Evolutionary conservation across 2,329 filamentous ascomycete species (phyloP).

Genomic region (Pseudogymnoascus sp.): DNA sequence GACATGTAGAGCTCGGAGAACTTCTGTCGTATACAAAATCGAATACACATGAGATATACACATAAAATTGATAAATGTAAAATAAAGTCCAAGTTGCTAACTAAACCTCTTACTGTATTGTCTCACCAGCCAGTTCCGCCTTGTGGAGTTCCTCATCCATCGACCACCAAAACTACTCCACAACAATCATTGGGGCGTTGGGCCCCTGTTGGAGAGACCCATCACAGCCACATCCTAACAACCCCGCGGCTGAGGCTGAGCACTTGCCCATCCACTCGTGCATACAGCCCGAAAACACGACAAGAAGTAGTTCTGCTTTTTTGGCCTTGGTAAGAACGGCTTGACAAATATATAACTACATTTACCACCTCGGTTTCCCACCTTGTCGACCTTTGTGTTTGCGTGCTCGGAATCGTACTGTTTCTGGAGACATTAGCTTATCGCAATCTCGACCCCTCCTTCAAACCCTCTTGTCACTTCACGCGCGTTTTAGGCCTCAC

Average conservation of each 20-base stretch:
- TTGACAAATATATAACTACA: background rate
- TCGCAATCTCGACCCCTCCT: constrained; percentile 9
- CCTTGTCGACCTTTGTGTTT: background rate
- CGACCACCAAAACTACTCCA: background rate
- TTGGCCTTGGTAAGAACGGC: background rate
- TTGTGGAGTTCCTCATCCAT: constrained; percentile 8
- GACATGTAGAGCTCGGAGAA: background rate
- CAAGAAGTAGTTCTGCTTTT: background rate
- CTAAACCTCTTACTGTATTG: background rate
- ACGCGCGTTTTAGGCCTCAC: constrained; percentile 5
- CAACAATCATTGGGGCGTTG: background rate
- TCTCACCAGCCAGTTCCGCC: background rate
- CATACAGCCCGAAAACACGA: background rate
- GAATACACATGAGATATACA: background rate
- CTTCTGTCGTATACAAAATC: background rate
- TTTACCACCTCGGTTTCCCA: background rate
- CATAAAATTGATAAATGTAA: background rate
- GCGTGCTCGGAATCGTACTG: background rate
- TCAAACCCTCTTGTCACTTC: constrained; percentile 9
- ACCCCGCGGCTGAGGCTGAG: constrained; percentile 9
- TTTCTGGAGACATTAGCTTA: constrained; percentile 5
- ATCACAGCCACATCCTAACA: constrained; percentile 10
- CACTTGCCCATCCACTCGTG: background rate
- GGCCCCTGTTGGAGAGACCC: background rate
- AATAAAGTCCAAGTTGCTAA: background rate